Conservation (phyloP, 2,329 filamentous ascomycete species). For the Mariannaea sp. region DNA sequence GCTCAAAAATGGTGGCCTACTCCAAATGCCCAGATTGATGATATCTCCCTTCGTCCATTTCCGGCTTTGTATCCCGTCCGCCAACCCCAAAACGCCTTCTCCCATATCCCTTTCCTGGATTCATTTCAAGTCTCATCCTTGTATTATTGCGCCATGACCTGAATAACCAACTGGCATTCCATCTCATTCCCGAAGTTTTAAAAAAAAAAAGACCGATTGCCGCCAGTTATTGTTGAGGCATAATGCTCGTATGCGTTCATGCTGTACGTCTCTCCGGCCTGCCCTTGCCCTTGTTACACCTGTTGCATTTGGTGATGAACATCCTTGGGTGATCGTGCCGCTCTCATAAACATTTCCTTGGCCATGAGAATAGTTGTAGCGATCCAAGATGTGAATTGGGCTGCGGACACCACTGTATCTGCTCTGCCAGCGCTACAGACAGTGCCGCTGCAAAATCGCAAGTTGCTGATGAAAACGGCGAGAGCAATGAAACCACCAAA, state of each 20-base stretch:
- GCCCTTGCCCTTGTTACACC: conserved; percentile 24
- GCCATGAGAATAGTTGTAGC: conserved; percentile 52
- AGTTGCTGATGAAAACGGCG: conserved; percentile 58
- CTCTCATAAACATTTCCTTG: conserved; percentile 53
- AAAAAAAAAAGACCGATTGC: conserved; percentile 8
- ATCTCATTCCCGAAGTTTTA: no score
- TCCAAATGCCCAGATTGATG: conserved; percentile 26
- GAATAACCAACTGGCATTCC: conserved; percentile 14
- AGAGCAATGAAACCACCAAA: conserved; percentile 64
- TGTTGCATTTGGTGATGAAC: conserved; percentile 46
- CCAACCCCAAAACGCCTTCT: conserved; percentile 32
- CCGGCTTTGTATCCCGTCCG: conserved; percentile 16
- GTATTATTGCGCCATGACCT: conserved; percentile 13
- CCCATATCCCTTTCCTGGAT: conserved; percentile 10
- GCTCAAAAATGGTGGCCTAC: conserved; percentile 16
- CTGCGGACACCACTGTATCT: conserved; percentile 58
- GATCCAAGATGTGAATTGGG: conserved; percentile 59
- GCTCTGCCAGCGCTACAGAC: conserved; percentile 62
- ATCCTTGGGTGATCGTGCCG: conserved; percentile 41
- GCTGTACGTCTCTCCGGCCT: neutral
- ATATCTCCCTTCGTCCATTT: conserved; percentile 19
- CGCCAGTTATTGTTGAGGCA: neutral
- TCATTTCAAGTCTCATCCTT: neutral
- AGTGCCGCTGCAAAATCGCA: conserved; percentile 61
- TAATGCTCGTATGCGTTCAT: conserved; percentile 1